Conservation (phyloP, 768 basidiomycete genomes). For the Termitomyces sp. region DNA sequence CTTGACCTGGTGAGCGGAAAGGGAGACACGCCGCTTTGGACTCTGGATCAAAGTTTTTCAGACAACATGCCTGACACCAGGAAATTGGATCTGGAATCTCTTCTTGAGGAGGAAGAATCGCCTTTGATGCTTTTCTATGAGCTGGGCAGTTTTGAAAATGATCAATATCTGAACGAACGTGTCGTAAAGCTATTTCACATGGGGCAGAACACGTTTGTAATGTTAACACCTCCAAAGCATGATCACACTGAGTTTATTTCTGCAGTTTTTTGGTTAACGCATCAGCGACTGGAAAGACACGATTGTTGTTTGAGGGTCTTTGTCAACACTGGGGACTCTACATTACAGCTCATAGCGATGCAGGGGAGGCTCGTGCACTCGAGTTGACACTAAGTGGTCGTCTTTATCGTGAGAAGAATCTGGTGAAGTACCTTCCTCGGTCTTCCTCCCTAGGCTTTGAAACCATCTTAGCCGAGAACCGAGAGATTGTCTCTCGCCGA, state of each 20-base stretch:
- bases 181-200: neutral
- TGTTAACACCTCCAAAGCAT: neutral
- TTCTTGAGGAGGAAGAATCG: neutral
- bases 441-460: neutral
- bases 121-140: constrained; percentile 1
- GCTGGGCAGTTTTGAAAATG: neutral
- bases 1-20: neutral
- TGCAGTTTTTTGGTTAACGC: constrained; percentile 1
- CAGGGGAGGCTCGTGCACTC: neutral
- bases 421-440: neutral
- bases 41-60: neutral
- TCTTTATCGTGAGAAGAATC: neutral
- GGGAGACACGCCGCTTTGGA: neutral
- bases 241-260: neutral
- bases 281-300: constrained; percentile 3
- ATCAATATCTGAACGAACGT: neutral
- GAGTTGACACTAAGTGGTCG: neutral
- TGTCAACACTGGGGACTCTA: constrained; percentile 3
- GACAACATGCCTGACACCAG: neutral
- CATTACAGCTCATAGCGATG: neutral
- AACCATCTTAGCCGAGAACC: neutral
- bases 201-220: neutral
- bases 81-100: neutral
- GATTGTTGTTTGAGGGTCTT: constrained; percentile 1
- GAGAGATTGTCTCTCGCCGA: neutral